Conservation (phyloP, 1,139 yeast genomes). For the Suhomyces bribrorum region DNA sequence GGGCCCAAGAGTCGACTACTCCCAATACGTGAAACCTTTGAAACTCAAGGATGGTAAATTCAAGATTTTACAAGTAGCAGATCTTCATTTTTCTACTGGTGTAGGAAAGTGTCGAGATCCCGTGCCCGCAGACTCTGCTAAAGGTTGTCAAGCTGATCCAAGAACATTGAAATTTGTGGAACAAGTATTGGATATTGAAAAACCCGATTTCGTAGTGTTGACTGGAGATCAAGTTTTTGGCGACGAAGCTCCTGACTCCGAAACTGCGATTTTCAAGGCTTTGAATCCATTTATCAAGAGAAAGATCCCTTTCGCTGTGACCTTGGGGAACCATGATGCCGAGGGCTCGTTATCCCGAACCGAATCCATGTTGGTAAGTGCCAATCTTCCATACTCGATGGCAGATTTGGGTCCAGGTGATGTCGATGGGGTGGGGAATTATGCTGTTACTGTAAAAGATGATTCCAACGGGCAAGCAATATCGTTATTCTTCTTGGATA, state of each 20-base stretch:
- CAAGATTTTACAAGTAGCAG: slow-evolving; percentile 84
- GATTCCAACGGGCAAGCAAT: slow-evolving; percentile 46
- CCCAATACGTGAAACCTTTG: slow-evolving; percentile 24
- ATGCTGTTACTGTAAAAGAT: slow-evolving; percentile 53
- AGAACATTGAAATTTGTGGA: slow-evolving; percentile 65
- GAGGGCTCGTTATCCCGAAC: slow-evolving; percentile 69
- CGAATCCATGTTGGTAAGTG: slow-evolving; percentile 58
- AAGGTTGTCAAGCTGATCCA: slow-evolving; percentile 70
- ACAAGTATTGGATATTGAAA: slow-evolving; percentile 63
- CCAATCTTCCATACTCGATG: slow-evolving; percentile 65
- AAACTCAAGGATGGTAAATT: slow-evolving; percentile 49
- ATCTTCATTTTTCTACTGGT: slow-evolving; percentile 80
- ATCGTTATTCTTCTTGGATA: slow-evolving; percentile 74
- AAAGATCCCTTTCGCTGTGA: slow-evolving; percentile 76
- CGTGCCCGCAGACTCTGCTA: slow-evolving; percentile 45
- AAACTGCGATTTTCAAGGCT: slow-evolving; percentile 74
- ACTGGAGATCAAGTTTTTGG: slow-evolving; percentile 89
- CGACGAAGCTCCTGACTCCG: slow-evolving; percentile 69
- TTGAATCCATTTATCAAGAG: slow-evolving; percentile 68
- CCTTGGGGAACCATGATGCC: slow-evolving; percentile 82
- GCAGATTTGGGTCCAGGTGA: slow-evolving; percentile 63
- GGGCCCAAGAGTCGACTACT: slow-evolving; percentile 27
- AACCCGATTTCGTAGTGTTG: slow-evolving; percentile 77
- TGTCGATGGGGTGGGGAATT: slow-evolving; percentile 81
- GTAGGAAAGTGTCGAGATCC: slow-evolving; percentile 75